Evolutionary conservation across 257 asterid genomes (phyloP).

Genomic region (Paulownia fortunei): DNA sequence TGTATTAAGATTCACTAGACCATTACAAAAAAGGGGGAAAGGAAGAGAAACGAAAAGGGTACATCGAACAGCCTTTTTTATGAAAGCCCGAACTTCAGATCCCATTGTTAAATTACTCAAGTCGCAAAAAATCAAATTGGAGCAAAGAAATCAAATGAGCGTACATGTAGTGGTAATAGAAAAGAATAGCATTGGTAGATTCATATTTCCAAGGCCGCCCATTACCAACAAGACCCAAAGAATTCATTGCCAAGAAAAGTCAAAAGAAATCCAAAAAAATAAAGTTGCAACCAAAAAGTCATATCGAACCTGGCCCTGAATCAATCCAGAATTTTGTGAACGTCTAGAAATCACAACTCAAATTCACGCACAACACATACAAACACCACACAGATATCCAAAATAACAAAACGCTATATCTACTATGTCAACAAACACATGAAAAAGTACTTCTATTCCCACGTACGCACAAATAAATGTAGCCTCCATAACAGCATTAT

Average conservation of each 20-base stretch:
- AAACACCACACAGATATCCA: not conserved
- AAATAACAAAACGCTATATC: not conserved
- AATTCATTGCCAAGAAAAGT: slow-evolving; percentile 4
- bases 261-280: not conserved
- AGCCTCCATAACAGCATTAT: slow-evolving; percentile 20
- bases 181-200: not conserved
- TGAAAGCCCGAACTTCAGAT: slow-evolving; percentile 18
- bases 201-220: slow-evolving; percentile 15
- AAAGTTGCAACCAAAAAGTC: slow-evolving; percentile 20
- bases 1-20: not conserved
- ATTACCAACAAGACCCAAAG: not conserved
- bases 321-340: slow-evolving; percentile 25
- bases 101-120: not conserved
- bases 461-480: slow-evolving; percentile 1
- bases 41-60: not conserved
- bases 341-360: not conserved
- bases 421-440: not conserved
- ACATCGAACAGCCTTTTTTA: not conserved
- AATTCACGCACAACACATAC: slow-evolving; percentile 1
- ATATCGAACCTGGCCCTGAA: slow-evolving; percentile 22
- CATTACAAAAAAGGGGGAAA: not conserved
- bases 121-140: slow-evolving; percentile 11
- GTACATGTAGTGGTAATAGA: not conserved
- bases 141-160: slow-evolving; percentile 17
- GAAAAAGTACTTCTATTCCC: not conserved